Percentiles rank a stretch among this genome's conserved stretches.
phyloP scores from a whole-genome alignment of 2,329 filamentous ascomycete genomes.

The Ascochyta rabiei region DNA sequence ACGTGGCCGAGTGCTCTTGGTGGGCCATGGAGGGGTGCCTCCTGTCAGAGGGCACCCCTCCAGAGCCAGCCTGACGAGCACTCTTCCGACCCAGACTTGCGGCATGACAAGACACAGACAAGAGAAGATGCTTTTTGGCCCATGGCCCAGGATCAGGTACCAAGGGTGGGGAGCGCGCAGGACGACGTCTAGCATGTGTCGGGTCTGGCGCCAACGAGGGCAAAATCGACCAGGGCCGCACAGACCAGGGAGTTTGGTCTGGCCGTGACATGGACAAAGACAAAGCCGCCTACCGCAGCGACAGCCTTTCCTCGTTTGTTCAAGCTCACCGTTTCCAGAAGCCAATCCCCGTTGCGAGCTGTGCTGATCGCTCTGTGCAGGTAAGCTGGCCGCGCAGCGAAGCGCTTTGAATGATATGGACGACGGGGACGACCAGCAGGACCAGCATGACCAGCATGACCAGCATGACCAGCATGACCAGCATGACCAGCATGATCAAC shows the following conservation, averaged over 20 bases:
- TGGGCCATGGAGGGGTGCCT: neutral
- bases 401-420: constrained; percentile 22
- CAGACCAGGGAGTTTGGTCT: constrained; percentile 37
- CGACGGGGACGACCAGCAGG: constrained; percentile 1
- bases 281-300: constrained; percentile 32
- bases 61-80: constrained; percentile 6
- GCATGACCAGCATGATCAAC: neutral
- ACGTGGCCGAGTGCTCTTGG: constrained; percentile 13
- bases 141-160: constrained; percentile 32
- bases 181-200: constrained; percentile 34
- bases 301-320: constrained; percentile 24
- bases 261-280: constrained; percentile 44
- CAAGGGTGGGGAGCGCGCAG: constrained; percentile 37
- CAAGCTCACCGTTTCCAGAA: constrained; percentile 30
- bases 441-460: neutral
- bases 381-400: constrained; percentile 17
- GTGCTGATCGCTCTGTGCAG: constrained; percentile 19
- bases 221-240: constrained; percentile 32
- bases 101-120: constrained; percentile 40
- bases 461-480: neutral
- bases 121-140: constrained; percentile 36
- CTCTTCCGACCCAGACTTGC: constrained; percentile 42
- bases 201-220: constrained; percentile 44
- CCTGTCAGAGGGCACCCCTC: neutral
- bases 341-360: constrained; percentile 27